A percentile compares a stretch with the other conserved stretches of the same genome.
Conservation (phyloP, 495 filamentous ascomycete genomes). For the Penicillium samsonianum region DNA sequence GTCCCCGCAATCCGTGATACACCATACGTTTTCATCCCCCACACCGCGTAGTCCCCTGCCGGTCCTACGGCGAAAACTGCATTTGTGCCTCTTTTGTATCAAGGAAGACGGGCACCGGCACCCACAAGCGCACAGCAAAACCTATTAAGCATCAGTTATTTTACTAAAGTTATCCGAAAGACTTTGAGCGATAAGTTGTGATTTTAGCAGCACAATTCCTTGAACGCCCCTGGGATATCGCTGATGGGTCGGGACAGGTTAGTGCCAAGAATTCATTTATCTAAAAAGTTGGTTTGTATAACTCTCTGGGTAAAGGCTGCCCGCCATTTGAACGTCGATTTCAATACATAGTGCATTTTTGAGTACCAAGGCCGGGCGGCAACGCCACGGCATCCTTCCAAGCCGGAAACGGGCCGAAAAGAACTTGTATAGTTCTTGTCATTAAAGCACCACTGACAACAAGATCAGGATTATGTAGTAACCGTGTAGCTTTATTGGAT, state of each 20-base stretch:
- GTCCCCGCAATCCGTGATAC: neutral
- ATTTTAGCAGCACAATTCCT: neutral
- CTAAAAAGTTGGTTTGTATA: neutral
- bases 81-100: neutral
- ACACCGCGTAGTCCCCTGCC: neutral
- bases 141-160: neutral
- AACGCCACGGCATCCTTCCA: neutral
- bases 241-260: neutral
- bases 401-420: conserved; percentile 6
- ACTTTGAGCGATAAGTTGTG: neutral
- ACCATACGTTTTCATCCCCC: neutral
- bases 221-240: neutral
- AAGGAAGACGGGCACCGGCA: neutral
- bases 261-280: neutral
- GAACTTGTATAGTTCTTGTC: neutral
- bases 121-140: neutral
- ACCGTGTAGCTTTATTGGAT: neutral
- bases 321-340: too few species aligned
- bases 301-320: neutral
- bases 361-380: neutral
- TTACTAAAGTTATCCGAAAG: neutral
- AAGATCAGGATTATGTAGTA: neutral
- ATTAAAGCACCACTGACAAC: neutral
- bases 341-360: too few species aligned
- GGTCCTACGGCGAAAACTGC: neutral